Conservation (phyloP, 78 protist species). For the Tieghemostelium lacteum region DNA sequence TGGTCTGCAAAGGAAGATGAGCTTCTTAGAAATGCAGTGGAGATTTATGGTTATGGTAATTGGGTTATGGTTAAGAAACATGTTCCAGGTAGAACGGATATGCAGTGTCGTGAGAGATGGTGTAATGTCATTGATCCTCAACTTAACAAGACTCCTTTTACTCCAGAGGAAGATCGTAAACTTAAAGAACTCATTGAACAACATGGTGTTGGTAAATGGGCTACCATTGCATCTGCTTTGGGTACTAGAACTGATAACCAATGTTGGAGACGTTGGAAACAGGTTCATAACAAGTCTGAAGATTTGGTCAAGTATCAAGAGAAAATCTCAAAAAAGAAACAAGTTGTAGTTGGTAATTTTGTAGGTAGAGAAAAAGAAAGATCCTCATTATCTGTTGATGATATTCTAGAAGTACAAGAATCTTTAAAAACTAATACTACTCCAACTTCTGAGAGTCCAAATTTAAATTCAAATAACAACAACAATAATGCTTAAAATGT, state of each 20-base stretch:
- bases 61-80: constrained; percentile 70
- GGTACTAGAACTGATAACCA: constrained; percentile 75
- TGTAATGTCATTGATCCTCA: constrained; percentile 90
- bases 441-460: background rate
- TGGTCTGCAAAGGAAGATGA: constrained; percentile 75
- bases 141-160: constrained; percentile 86
- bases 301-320: constrained; percentile 25
- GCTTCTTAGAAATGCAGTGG: constrained; percentile 20
- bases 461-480: background rate
- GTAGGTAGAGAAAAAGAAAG: constrained; percentile 75
- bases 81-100: constrained; percentile 85
- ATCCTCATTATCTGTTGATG: constrained; percentile 45
- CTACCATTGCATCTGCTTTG: constrained; percentile 24
- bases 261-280: constrained; percentile 81
- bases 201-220: constrained; percentile 78
- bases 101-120: constrained; percentile 93
- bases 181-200: background rate
- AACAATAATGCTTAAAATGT: background rate
- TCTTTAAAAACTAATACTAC: background rate
- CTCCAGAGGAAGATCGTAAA: constrained; percentile 53
- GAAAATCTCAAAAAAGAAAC: constrained; percentile 48
- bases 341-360: constrained; percentile 35
- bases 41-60: constrained; percentile 58
- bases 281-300: background rate
- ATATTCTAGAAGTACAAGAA: constrained; percentile 34